phyloP scores from a whole-genome alignment of 306 rosid genomes.

The Begonia fuchsioides region DNA sequence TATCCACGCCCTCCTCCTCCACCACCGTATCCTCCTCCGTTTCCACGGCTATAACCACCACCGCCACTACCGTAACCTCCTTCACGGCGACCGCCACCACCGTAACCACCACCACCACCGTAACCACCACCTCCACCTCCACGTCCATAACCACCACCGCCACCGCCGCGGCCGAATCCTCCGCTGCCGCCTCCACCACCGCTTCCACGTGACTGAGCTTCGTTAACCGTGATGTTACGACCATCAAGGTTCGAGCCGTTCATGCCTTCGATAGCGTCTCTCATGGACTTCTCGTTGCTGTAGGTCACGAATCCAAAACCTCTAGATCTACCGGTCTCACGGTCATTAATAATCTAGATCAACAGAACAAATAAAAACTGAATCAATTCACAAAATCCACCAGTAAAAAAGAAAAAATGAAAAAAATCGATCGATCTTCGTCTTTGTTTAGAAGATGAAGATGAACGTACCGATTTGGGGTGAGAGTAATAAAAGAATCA shows the following conservation, averaged over 20 bases:
- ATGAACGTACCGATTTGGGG: conserved; percentile 69
- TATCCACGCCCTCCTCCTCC: not conserved
- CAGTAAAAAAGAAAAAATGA: not conserved
- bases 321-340: conserved; percentile 1
- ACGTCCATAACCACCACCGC: not conserved
- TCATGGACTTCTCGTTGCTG: not conserved
- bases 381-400: not conserved
- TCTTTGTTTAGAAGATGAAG: conserved; percentile 46
- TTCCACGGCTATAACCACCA: not conserved
- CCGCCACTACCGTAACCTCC: not conserved
- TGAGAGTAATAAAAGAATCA: conserved; percentile 37
- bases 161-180: not conserved
- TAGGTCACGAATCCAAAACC: conserved; percentile 5
- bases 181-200: not conserved
- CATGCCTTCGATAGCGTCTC: not conserved
- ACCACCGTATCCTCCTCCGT: not conserved
- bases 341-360: not conserved
- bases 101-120: not conserved
- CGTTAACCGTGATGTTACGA: conserved; percentile 2
- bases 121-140: not conserved
- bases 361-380: not conserved
- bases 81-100: not conserved
- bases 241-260: not conserved
- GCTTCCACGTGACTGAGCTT: conserved; percentile 1
- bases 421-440: conserved; percentile 74